These are phyloP conservation scores for Phialophora expanda DNA, from an alignment of 2,329 filamentous ascomycete species.

Conservation along the genomic window DNA sequence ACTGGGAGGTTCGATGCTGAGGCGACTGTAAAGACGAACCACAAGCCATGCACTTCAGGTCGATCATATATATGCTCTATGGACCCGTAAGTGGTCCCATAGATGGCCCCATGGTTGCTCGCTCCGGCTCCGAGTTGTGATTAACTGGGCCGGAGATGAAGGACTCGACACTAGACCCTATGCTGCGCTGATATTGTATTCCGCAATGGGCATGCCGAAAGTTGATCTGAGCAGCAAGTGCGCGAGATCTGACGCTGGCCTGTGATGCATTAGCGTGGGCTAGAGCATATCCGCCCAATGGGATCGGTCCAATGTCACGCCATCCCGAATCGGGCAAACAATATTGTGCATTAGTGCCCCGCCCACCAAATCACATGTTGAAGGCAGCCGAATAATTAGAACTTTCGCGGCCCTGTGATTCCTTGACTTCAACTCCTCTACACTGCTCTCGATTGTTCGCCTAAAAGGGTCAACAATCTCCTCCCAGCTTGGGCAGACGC, in stretches of 20 bases:
- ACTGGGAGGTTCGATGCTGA: background rate
- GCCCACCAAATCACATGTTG: no score
- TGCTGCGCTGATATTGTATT: background rate
- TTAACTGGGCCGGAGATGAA: background rate
- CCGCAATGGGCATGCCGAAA: background rate
- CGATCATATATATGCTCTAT: background rate
- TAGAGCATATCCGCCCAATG: background rate
- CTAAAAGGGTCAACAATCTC: background rate
- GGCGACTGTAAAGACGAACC: background rate
- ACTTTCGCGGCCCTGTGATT: background rate
- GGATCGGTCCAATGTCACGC: no score
- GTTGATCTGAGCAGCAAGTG: no score
- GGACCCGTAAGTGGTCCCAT: background rate
- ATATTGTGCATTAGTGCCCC: constrained; percentile 6
- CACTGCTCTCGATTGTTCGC: background rate
- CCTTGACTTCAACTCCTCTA: background rate
- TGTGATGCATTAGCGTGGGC: background rate
- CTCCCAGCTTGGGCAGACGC: background rate
- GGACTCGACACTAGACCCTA: background rate
- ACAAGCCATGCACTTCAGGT: no score
- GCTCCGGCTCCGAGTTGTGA: constrained; percentile 11
- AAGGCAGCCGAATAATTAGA: no score
- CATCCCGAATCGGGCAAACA: background rate
- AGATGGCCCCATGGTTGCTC: background rate
- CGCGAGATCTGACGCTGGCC: no score